These are phyloP conservation scores for Thelonectria blattea DNA, from an alignment of 2,329 filamentous ascomycete genomes.

Conservation along the genomic window DNA sequence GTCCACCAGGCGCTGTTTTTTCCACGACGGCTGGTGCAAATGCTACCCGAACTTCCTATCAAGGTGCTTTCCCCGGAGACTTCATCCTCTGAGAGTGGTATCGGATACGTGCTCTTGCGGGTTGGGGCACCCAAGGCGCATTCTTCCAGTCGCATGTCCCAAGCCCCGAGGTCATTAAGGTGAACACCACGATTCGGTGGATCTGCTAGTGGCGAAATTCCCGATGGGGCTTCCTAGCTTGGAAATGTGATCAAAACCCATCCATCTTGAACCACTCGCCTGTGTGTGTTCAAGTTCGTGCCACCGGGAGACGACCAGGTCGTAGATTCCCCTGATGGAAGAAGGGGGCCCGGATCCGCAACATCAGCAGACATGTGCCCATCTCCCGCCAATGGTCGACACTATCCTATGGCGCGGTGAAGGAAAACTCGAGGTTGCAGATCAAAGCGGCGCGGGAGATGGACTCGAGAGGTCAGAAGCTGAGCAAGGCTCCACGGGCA, in stretches of 20 bases:
- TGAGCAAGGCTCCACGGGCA: conserved; percentile 5
- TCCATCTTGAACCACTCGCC: neutral
- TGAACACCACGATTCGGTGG: conserved; percentile 10
- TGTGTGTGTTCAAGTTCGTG: neutral
- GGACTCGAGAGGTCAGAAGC: conserved; percentile 2
- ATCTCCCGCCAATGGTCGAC: neutral
- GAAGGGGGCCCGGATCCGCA: neutral
- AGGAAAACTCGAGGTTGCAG: neutral
- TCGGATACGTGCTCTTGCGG: neutral
- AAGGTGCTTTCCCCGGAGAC: too few relatives aligned
- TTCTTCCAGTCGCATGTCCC: neutral
- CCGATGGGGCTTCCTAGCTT: conserved; percentile 7
- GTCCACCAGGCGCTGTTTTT: conserved; percentile 1
- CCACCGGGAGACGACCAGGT: neutral
- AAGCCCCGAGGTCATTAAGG: conserved; percentile 3
- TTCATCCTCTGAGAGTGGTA: neutral
- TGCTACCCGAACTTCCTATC: neutral
- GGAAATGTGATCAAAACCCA: conserved; percentile 5
- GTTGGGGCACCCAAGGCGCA: neutral
- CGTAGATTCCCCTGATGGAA: neutral
- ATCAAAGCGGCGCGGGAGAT: conserved; percentile 11
- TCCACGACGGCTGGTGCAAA: conserved; percentile 5
- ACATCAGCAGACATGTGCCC: neutral
- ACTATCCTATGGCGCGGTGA: neutral
- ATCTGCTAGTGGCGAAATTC: conserved; percentile 11